Evolutionary conservation across 1,284 basidiomycete species (phyloP), one percentile per base, ranked within the genome.

Genomic region (Sparassis latifolia): DNA sequence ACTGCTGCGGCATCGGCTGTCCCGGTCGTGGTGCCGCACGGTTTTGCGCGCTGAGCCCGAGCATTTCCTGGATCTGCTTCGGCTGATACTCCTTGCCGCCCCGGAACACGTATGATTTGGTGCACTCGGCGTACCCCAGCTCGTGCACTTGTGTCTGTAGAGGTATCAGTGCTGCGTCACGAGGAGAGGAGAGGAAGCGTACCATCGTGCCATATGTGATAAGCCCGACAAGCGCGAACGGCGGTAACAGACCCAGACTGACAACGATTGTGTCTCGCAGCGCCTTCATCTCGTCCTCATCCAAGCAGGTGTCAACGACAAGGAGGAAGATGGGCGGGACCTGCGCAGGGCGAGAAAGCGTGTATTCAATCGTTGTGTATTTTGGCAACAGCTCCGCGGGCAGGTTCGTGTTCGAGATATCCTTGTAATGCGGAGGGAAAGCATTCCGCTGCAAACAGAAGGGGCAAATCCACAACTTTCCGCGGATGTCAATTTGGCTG

Each of bases 361-460:
- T 98, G 75, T 99, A 98, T 74, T 99, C 96, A 73, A 99, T 97
- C 12, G 96, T 99, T 44, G 96, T 98, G 79, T 98, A 98, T 73
- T 97, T 97, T 64, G 96, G 95, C 42, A 97, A 71, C 31, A 99
- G 80, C 71, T 99, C 96, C 27, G 94, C 89, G 43, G 96, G 96
- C 29, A 98, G 80, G 70, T 98, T 98, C 57, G 92, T 96, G 72
- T 89, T 92, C 53, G 93, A 94, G 61, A 99, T 97, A 69, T 99
- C 96, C 74, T 97, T 97, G 80, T 99, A 99, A 71, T 99, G 96
- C 0, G 94, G 92, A 5, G 96, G 96, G 74, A 99, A 98, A 2
- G 95, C 86, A 69, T 98, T 99, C 55, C 96, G 86, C 49, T 92
- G 89, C 51, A 98, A 77, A 73, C 96, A 99, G 76, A 99, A 99